phyloP scores from a whole-genome alignment of 164 flowering plant species.

The Macadamia integrifolia region DNA sequence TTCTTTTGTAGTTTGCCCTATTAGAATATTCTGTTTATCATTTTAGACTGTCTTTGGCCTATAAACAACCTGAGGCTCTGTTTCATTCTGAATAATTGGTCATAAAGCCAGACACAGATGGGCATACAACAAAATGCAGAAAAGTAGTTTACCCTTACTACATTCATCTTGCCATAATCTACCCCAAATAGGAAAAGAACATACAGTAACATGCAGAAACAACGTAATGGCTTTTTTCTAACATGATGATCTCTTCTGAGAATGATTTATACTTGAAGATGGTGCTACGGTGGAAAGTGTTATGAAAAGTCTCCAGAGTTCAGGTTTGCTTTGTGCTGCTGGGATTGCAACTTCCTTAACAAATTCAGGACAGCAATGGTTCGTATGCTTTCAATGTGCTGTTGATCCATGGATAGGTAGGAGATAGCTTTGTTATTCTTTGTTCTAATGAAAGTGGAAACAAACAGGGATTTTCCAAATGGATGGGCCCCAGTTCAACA shows the following conservation, averaged over 20 bases:
- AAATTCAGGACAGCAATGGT: slow-evolving; percentile 92
- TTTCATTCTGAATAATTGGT: not conserved
- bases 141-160: too few species aligned
- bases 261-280: slow-evolving; percentile 29
- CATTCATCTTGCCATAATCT: too few species aligned
- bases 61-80: not conserved
- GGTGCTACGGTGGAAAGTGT: slow-evolving; percentile 42
- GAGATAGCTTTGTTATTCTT: not conserved
- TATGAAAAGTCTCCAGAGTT: slow-evolving; percentile 39
- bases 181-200: too few species aligned
- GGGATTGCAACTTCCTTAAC: slow-evolving; percentile 82
- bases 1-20: not conserved
- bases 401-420: too few species aligned
- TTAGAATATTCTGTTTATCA: too few species aligned
- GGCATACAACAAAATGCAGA: too few species aligned
- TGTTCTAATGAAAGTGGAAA: not conserved
- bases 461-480: slow-evolving; percentile 89
- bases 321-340: slow-evolving; percentile 60
- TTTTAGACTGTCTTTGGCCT: too few species aligned
- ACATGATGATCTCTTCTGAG: not conserved
- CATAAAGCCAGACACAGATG: too few species aligned
- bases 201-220: not conserved
- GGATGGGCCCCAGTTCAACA: slow-evolving; percentile 98
- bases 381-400: slow-evolving; percentile 8
- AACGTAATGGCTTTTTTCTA: not conserved